Evolutionary conservation across 352 stramenopile species (phyloP).

Genomic region (Peronospora belbahrii): DNA sequence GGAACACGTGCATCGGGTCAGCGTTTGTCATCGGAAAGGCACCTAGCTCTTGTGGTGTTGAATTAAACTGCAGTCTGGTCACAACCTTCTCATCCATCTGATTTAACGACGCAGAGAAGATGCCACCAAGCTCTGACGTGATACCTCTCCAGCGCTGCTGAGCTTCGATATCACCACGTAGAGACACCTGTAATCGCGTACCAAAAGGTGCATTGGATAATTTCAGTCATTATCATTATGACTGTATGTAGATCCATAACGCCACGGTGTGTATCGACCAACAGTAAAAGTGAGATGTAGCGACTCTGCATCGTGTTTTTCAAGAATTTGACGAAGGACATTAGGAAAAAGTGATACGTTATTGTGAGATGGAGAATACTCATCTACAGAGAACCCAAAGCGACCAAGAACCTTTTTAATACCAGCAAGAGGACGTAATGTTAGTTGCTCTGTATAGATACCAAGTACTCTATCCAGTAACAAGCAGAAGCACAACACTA

Average conservation of each 20-base stretch:
- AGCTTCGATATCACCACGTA: conserved; percentile 21
- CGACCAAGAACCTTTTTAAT: conserved; percentile 43
- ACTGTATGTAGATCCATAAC: conserved; percentile 30
- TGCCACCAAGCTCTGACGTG: conserved; percentile 61
- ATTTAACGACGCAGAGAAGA: conserved; percentile 81
- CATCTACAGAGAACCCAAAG: conserved; percentile 44
- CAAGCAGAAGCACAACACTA: conserved; percentile 15
- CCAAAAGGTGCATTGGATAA: conserved; percentile 50
- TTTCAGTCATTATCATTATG: conserved; percentile 5
- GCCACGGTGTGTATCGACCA: conserved; percentile 46
- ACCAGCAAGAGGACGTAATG: conserved; percentile 39
- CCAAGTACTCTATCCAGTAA: conserved; percentile 10
- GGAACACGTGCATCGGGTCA: conserved; percentile 20
- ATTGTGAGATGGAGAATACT: neutral
- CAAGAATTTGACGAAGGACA: conserved; percentile 60
- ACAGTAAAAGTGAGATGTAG: conserved; percentile 62
- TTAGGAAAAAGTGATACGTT: conserved; percentile 34
- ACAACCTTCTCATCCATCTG: conserved; percentile 63
- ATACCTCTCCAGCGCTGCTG: conserved; percentile 52
- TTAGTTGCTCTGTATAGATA: conserved; percentile 43
- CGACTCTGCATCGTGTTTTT: conserved; percentile 60
- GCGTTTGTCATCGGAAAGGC: conserved; percentile 5
- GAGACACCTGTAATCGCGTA: conserved; percentile 45
- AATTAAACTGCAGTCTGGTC: conserved; percentile 6
- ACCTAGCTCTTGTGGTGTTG: conserved; percentile 7